phyloP scores from a whole-genome alignment of 768 basidiomycete genomes.

The Mycena leptocephala region DNA sequence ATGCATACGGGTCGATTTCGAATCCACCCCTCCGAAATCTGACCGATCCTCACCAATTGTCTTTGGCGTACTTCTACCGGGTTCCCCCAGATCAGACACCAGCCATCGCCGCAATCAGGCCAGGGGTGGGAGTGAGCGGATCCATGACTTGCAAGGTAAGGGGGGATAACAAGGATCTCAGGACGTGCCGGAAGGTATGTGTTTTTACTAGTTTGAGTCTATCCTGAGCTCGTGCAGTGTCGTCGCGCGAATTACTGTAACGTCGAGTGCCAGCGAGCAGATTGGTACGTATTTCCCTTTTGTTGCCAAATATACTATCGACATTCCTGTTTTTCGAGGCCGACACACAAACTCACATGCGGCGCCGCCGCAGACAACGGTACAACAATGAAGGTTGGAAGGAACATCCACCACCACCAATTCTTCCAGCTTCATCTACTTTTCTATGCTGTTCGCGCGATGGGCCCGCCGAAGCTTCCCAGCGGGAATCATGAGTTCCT shows the following conservation, averaged over 20 bases:
- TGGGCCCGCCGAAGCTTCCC: too few species aligned
- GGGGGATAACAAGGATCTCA: too few species aligned
- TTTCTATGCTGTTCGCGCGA: too few species aligned
- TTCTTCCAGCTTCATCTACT: too few species aligned
- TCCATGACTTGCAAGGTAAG: constrained; percentile 1
- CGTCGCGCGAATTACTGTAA: constrained; percentile 10
- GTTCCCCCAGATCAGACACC: background rate
- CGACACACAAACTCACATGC: constrained; percentile 4
- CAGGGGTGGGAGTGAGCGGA: background rate
- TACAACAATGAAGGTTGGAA: background rate
- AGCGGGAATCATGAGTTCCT: constrained; percentile 4
- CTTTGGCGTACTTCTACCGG: background rate
- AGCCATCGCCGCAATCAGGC: background rate
- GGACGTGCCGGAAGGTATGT: too few species aligned
- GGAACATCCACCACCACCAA: constrained; percentile 14
- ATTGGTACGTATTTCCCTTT: background rate
- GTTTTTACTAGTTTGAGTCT: too few species aligned
- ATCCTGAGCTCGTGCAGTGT: background rate
- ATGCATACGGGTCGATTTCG: too few species aligned
- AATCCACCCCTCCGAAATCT: background rate
- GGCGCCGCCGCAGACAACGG: background rate
- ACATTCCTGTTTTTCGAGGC: background rate
- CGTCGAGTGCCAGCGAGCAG: constrained; percentile 2
- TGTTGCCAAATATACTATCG: background rate
- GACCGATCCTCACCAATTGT: constrained; percentile 1